Evolutionary conservation across 176 grass and related monocot genomes (phyloP).

Genomic region (Lolium rigidum): DNA sequence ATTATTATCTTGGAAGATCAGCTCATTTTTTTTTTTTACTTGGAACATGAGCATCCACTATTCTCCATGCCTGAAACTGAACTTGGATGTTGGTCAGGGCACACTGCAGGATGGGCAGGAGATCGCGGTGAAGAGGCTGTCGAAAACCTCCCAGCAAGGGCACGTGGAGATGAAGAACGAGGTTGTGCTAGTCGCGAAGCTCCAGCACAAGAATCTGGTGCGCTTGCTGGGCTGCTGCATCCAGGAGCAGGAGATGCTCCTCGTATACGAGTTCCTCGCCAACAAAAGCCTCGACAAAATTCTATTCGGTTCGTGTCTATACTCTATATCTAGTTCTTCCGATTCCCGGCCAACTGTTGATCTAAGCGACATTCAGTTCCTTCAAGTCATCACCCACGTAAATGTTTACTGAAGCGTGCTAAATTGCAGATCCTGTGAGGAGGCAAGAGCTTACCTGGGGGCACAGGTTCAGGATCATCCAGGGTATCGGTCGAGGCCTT

Average conservation of each 20-base stretch:
- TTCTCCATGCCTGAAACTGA: background rate
- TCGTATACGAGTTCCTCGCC: constrained; percentile 15
- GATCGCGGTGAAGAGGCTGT: constrained; percentile 70
- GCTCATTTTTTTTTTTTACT: no score
- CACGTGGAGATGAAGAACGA: constrained; percentile 53
- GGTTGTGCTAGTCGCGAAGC: constrained; percentile 52
- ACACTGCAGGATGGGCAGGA: constrained; percentile 35
- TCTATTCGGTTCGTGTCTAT: background rate
- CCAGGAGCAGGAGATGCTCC: constrained; percentile 51
- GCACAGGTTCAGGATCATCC: constrained; percentile 54
- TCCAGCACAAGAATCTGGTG: constrained; percentile 67
- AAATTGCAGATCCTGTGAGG: constrained; percentile 32
- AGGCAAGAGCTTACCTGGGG: background rate
- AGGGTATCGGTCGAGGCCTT: constrained; percentile 61
- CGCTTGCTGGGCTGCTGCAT: constrained; percentile 57
- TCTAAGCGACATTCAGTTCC: no score
- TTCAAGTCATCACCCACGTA: no score
- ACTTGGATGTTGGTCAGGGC: constrained; percentile 27
- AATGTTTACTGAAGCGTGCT: background rate
- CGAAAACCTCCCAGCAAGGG: constrained; percentile 49
- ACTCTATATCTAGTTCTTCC: no score
- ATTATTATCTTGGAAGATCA: no score
- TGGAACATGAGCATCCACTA: background rate
- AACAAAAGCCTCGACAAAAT: constrained; percentile 11
- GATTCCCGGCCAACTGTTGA: no score